Evolutionary conservation across 805 yeast genomes (phyloP), one percentile per base, ranked within the genome.

Genomic region (Saccharomyces paradoxus): DNA sequence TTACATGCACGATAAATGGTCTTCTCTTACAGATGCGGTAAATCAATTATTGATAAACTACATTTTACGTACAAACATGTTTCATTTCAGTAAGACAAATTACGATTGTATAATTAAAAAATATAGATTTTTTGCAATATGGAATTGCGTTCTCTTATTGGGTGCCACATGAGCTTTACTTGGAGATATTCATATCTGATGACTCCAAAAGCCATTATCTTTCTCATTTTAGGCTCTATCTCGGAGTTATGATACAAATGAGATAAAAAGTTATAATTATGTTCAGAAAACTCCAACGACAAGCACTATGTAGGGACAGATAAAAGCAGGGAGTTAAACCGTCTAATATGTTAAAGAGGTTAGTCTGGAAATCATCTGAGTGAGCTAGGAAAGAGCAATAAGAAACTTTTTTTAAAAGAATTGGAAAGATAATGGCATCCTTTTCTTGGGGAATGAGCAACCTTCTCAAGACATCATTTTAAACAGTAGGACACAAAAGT

Each of bases 141-240:
- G 74, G 69, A 71, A 71, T 73, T 68, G 60, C 73, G 68, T 57
- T 49, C 71, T 68, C 68, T 64, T 67, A 69, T 63, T 54, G 55
- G 57, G 51, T 49, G 67, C 69, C 67, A 70, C 73, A 63, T 63
- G 73, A 70, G 74, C 72, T 73, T 71, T 71, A 70, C 66, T 64
- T 61, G 72, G 74, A 73, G 60, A 46, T 50, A 31, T 56, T 58
- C 61, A 55, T 58, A 52, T 69, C 63, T 68, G 3, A 60, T 62
- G 71, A 64, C 56, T 60, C 55, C 58, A 14, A 31, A 13, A 31
- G 31, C 37, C 10, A 31, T 10, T 30, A 10, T 13, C 12, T 4
- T 30, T 30, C 12, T 30, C 9, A 2, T 12, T 30, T 12, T 10
- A 13, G 13, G 9, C 12, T 30, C 14, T 10, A 12, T 30, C 13